Conservation (phyloP, 1,284 basidiomycete species). For the Irpex lacteus region DNA sequence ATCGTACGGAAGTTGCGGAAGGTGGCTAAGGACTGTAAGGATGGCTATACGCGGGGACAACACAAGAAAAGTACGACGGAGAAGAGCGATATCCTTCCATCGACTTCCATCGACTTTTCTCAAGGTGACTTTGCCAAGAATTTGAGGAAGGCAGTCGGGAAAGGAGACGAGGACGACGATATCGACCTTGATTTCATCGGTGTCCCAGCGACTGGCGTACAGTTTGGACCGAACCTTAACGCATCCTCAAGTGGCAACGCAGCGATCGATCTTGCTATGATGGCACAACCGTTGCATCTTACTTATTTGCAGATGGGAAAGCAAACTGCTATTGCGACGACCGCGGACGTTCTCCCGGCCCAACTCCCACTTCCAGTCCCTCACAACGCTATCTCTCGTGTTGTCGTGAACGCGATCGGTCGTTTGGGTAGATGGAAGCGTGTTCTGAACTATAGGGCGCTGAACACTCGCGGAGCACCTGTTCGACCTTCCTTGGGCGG, state of each 20-base stretch:
- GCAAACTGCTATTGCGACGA: conserved; percentile 28
- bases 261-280: conserved; percentile 28
- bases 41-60: conserved; percentile 50
- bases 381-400: conserved; percentile 68
- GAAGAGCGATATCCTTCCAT: conserved; percentile 1
- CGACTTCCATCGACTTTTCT: conserved; percentile 18
- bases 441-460: conserved; percentile 58
- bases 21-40: conserved; percentile 75
- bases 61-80: conserved; percentile 8
- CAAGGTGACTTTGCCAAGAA: conserved; percentile 53
- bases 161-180: conserved; percentile 61
- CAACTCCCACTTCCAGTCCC: conserved; percentile 50
- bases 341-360: conserved; percentile 17
- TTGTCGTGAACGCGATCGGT: conserved; percentile 78
- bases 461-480: conserved; percentile 15
- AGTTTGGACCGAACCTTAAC: conserved; percentile 13
- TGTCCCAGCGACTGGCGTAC: conserved; percentile 12
- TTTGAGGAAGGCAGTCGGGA: conserved; percentile 37
- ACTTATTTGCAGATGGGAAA: conserved; percentile 38
- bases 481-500: conserved; percentile 33
- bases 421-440: conserved; percentile 80
- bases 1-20: conserved; percentile 80
- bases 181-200: conserved; percentile 68
- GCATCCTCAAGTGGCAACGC: conserved; percentile 14
- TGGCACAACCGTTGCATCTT: conserved; percentile 45